Evolutionary conservation across 1,284 basidiomycete genomes (phyloP), one percentile per base, ranked within the genome.

Genomic region (Earliella scabrosa): DNA sequence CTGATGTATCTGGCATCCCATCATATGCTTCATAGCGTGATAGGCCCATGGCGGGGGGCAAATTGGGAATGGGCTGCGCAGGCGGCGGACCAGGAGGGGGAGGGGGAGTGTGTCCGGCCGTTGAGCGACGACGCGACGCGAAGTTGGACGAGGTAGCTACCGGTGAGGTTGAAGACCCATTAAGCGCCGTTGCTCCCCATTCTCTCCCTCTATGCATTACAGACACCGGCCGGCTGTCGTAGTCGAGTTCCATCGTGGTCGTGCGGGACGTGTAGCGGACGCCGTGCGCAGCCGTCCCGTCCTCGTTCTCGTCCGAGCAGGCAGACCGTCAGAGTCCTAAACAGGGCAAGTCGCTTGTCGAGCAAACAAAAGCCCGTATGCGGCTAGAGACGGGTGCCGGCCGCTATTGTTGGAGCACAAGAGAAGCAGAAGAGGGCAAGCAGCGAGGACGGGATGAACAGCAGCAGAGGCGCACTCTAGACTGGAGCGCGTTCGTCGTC

Each of bases 31-130:
- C 65, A 57, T 68, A 61, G 63, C 61, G 69, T 47, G 62, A 64
- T 49, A 57, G 72, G 61, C 55, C 63, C 54, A 56, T 63, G 44
- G 64, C 63, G 41, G 61, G 80, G 80, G 61, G 88, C 41, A 88
- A 66, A 64, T 75, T 84, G 41, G 88, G 88, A 58, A 90, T 89
- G 50, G 88, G 89, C 61, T 83, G 80, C 65, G 75, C 83, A n/a
- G 88, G 88, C 32, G 88, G 88, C n/a, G 88, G 88, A 2, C 74
- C 85, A 36, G 85, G 80, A 13, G 87, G 87, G 34, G 85, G 80
- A 13, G 88, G 87, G 45, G 84, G 81, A 29, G 77, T 75, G 64
- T 82, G 78, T n/a, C 82, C 81, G 46, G 81, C 84, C 45, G 84
- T 82, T 23, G 87, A 89, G 63, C 88, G 86, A 58, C 89, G 83